Evolutionary conservation across 1,284 basidiomycete species (phyloP), one percentile per base, ranked within the genome.

Genomic region (Irpex sp.): DNA sequence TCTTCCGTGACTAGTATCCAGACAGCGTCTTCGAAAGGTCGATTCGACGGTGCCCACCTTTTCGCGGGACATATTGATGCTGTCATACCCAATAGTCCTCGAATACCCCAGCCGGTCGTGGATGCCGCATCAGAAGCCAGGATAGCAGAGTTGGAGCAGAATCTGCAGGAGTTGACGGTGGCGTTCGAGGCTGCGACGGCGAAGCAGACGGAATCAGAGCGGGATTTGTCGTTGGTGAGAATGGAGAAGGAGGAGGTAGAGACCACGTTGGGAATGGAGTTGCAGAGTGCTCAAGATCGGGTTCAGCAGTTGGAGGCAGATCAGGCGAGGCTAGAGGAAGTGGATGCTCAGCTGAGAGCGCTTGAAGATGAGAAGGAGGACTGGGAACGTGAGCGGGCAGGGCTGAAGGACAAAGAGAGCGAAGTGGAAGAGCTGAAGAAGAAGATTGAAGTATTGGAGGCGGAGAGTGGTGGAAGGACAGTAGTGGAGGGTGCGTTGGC

Each of bases 31-130:
- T 75, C 81, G 9, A 77, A 76, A 60, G 67, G 76, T 28, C 85
- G 82, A 49, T 92, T 93, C 67, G 88, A 91, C 59, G 90, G 90
- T n/a, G 84, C 86, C 1, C 90, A 93, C 74, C 78, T 92, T 56
- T 91, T 91, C 66, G 89, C 90, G 0, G 90, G 90, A 0, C 89
- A 93, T 65, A 84, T 80, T 4, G 80, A 85, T 56, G 80, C 88
- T 4, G 73, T 88, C 16, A 75, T 86, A 0, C 87, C 86, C 0
- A 73, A 63, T 19, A 61, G 66, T 4, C 75, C 75, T 4, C 73
- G 71, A 52, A 66, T 67, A 67, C 75, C 60, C 64, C 78, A 67
- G 10, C 58, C 65, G 3, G 58, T 49, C 62, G 33, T 55, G 21
- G 52, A 49, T 39, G 28, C 56, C 37, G 35, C 55, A 57, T 19